phyloP scores from a whole-genome alignment of 1,139 yeast species.

The Yamadazyma oceani region DNA sequence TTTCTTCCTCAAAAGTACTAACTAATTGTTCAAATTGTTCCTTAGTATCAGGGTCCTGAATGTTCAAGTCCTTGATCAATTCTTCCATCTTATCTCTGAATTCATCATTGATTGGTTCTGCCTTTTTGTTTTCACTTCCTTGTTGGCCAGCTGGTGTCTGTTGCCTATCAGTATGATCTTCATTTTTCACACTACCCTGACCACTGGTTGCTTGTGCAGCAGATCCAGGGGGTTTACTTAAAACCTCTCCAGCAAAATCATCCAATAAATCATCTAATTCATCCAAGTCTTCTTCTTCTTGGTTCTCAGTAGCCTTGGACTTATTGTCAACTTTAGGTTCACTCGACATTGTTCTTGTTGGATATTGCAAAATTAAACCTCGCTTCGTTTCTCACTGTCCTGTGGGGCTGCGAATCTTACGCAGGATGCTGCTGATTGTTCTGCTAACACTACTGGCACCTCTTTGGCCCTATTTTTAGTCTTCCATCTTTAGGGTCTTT shows the following conservation, averaged over 20 bases:
- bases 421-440: too few species aligned
- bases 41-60: constrained; percentile 61
- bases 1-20: constrained; percentile 44
- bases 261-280: constrained; percentile 75
- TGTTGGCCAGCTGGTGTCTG: constrained; percentile 21
- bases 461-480: too few species aligned
- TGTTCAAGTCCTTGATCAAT: constrained; percentile 57
- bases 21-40: constrained; percentile 52
- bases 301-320: not conserved
- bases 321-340: not conserved
- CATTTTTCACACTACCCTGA: constrained; percentile 35
- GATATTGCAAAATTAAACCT: not conserved
- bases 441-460: too few species aligned
- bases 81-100: constrained; percentile 53
- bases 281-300: constrained; percentile 57
- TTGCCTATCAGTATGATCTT: constrained; percentile 70
- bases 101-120: constrained; percentile 38
- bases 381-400: not conserved
- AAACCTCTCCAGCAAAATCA: constrained; percentile 75
- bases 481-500: too few species aligned
- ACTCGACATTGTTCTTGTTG: constrained; percentile 1
- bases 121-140: constrained; percentile 6
- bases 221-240: constrained; percentile 63
- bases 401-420: constrained; percentile 2
- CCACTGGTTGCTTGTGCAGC: too few species aligned